A percentile compares a stretch with the other conserved stretches of the same genome.
These are phyloP conservation scores for Rubia peregrina DNA, from an alignment of 305 asterid genomes.

Conservation along the genomic window DNA sequence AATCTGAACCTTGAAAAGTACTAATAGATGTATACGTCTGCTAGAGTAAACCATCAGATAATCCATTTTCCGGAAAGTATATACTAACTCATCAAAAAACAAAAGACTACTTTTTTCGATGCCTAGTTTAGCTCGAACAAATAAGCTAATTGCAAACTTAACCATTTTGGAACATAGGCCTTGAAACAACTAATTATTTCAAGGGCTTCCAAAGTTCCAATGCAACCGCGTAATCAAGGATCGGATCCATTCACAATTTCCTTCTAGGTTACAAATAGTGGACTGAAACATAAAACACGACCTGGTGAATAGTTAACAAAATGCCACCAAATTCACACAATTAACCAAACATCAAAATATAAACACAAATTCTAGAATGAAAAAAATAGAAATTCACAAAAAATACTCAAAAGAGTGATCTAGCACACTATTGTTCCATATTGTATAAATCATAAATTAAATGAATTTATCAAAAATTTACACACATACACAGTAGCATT, in stretches of 20 bases:
- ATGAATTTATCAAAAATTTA: background rate
- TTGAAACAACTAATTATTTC: too few relatives aligned
- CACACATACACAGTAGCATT: background rate
- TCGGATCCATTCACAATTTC: constrained; percentile 81
- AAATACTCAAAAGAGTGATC: background rate
- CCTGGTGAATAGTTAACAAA: background rate
- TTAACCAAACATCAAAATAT: background rate
- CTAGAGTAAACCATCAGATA: too few relatives aligned
- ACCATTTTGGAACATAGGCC: too few relatives aligned
- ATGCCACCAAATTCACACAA: background rate
- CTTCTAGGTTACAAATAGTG: constrained; percentile 95
- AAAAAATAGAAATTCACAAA: background rate
- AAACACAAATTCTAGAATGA: background rate
- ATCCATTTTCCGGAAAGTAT: too few relatives aligned
- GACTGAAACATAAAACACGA: constrained; percentile 47
- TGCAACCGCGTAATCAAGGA: constrained; percentile 94
- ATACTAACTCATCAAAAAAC: too few relatives aligned
- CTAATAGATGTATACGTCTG: too few relatives aligned
- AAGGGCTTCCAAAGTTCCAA: constrained; percentile 33
- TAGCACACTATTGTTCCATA: background rate
- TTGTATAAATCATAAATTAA: background rate
- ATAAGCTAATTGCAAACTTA: too few relatives aligned
- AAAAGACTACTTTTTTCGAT: too few relatives aligned
- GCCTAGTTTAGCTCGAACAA: too few relatives aligned
- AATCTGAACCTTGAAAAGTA: too few relatives aligned